phyloP scores from a whole-genome alignment of 331 rosid species.

The Malus hybrid region DNA sequence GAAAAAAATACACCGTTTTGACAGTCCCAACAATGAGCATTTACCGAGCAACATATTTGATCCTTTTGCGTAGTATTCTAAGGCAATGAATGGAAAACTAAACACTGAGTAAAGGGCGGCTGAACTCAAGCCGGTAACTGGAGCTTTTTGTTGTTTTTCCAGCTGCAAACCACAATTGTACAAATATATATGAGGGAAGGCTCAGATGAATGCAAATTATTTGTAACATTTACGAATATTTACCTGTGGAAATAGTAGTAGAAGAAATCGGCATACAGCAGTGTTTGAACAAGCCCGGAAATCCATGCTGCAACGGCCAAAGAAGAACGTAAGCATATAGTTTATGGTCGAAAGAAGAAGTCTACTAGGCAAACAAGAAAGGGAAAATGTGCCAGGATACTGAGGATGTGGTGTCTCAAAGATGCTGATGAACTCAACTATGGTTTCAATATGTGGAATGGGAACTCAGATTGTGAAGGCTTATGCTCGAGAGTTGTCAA shows the following conservation, averaged over 20 bases:
- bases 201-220: neutral
- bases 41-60: neutral
- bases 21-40: neutral
- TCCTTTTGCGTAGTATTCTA: neutral
- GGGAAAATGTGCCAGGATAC: neutral
- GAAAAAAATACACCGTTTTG: constrained; percentile 1
- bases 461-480: neutral
- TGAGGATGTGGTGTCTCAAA: neutral
- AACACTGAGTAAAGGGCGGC: neutral
- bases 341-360: neutral
- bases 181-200: neutral
- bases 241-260: constrained; percentile 32
- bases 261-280: constrained; percentile 29
- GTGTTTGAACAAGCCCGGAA: constrained; percentile 25
- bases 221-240: neutral
- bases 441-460: neutral
- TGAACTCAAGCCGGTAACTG: constrained; percentile 25
- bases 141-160: constrained; percentile 30
- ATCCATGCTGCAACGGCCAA: constrained; percentile 27
- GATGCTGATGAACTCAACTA: neutral
- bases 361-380: neutral
- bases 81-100: neutral
- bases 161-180: constrained; percentile 10
- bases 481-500: neutral
- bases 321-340: neutral